phyloP scores from a whole-genome alignment of 805 yeast species.

The Starmerella asiatica region DNA sequence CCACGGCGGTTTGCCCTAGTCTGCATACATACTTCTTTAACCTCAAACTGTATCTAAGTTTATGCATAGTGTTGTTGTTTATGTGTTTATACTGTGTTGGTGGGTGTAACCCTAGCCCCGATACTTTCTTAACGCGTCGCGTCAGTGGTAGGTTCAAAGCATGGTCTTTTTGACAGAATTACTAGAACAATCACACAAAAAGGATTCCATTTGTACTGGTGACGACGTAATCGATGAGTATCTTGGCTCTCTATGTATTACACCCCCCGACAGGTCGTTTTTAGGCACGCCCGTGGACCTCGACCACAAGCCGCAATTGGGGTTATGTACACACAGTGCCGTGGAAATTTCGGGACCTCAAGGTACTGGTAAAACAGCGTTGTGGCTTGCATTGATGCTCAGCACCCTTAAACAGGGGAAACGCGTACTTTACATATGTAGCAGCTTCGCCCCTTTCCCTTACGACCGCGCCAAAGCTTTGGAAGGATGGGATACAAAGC shows the following conservation, averaged over 20 bases:
- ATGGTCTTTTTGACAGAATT: conserved; percentile 9
- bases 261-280: no score
- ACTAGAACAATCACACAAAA: not conserved
- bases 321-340: not conserved
- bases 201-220: conserved; percentile 6
- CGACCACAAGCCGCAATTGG: no score
- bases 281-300: no score
- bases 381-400: conserved; percentile 16
- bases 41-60: not conserved
- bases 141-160: no score
- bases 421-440: conserved; percentile 19
- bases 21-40: not conserved
- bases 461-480: conserved; percentile 12
- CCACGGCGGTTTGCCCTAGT: not conserved
- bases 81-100: not conserved
- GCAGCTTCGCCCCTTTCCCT: conserved; percentile 19
- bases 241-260: conserved; percentile 5
- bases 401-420: conserved; percentile 19
- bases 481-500: conserved; percentile 8
- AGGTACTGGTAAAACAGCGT: conserved; percentile 23
- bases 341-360: conserved; percentile 25
- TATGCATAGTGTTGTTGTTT: not conserved
- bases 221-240: conserved; percentile 5
- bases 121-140: not conserved
- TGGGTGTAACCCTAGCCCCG: not conserved